Evolutionary conservation across 2,329 filamentous ascomycete genomes (phyloP), one percentile per base, ranked within the genome.

Genomic region (Aspergillus sp.): DNA sequence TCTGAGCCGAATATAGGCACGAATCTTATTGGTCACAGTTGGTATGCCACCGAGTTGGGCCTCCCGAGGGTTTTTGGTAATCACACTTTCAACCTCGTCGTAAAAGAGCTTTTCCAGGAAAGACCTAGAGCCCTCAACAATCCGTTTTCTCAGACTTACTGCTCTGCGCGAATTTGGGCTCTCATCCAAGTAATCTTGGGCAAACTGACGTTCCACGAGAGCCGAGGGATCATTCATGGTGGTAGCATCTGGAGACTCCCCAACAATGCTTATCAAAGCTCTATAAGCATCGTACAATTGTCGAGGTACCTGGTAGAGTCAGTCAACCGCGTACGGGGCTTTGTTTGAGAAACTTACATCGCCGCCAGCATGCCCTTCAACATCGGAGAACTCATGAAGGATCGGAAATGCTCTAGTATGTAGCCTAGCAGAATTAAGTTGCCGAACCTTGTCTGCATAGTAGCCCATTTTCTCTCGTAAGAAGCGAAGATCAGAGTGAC

Each of bases 31-130:
- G 66, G 93, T 84, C 21, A 92, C 86, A 57, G 93, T 92, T 1
- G 95, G 95, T 42, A 92, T 86, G 65, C 95, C 95, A 61, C 95
- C 95, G 44, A 96, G 84, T 71, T 91, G 91, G 30, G 95, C 94
- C 72, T 97, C 93, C 58, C 89, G 87, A 2, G 93, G 92, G 72
- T 95, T 91, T 75, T 90, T 96, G 41, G 86, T 83, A 62, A 99
- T 89, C 42, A 90, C 81, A 8, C 82, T 83, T 72, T 96, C 91
- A 39, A 98, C 83, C 66, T 94, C 88, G 52, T 83, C 82, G 72
- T 90, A 88, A 75, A 96, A 97, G 64, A 89, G 85, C 69, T 86
- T 88, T 77, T 98, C 94, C 25, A 98, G 80, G 75, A 90, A 96
- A 13, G 77, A 80, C 63, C 91, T 90, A 54, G 92, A 92, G 2